Evolutionary conservation across 106 monocot species (phyloP).

Genomic region (Acanthochlamys bracteata): DNA sequence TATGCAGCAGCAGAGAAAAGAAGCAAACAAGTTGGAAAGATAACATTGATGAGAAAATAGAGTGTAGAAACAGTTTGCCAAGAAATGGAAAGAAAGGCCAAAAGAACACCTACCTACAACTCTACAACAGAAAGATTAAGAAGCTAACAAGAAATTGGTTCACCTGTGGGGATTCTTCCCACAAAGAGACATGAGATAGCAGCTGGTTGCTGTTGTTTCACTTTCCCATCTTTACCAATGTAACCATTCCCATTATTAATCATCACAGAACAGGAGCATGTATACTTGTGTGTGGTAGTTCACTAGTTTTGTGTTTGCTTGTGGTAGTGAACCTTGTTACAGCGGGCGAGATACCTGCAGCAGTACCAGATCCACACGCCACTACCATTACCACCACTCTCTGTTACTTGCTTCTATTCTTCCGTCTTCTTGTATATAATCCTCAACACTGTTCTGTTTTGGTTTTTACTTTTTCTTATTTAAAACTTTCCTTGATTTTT

Average conservation of each 20-base stretch:
- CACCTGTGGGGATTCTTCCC: constrained; percentile 1
- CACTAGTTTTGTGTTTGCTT: too few relatives aligned
- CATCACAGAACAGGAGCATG: background rate
- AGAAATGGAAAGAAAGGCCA: background rate
- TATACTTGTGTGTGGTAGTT: background rate
- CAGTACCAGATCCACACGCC: too few relatives aligned
- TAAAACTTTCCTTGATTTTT: too few relatives aligned
- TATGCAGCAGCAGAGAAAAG: background rate
- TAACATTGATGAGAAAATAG: background rate
- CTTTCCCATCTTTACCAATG: background rate
- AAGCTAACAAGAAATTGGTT: background rate
- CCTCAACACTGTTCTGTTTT: too few relatives aligned
- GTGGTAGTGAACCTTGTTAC: too few relatives aligned
- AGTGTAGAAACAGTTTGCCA: background rate
- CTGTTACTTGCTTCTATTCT: too few relatives aligned
- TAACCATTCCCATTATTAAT: background rate
- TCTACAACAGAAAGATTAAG: too few relatives aligned
- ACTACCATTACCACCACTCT: too few relatives aligned
- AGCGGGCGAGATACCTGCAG: too few relatives aligned
- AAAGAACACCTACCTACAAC: background rate
- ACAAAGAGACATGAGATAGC: background rate
- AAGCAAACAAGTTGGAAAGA: background rate
- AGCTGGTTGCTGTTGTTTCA: constrained; percentile 4
- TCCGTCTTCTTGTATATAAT: too few relatives aligned
- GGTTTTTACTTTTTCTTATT: too few relatives aligned